Conservation (phyloP, 2,329 filamentous ascomycete species). For the Colletotrichum cuscutae region DNA sequence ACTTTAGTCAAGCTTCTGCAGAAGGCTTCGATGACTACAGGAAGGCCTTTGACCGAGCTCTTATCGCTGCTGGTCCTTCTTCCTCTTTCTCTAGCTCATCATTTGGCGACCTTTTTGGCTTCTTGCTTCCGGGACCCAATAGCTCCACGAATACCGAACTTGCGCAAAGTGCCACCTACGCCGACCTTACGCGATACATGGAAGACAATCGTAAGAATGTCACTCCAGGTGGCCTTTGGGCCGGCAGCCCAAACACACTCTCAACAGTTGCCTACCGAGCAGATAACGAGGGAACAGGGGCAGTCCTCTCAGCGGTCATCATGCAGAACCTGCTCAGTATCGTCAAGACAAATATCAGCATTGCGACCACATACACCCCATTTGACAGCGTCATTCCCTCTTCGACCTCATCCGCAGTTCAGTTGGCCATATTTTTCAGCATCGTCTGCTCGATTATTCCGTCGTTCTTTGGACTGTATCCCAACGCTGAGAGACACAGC, state of each 20-base stretch:
- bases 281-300: slow-evolving; percentile 57
- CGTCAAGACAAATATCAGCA: slow-evolving; percentile 73
- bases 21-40: slow-evolving; percentile 52
- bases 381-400: slow-evolving; percentile 78
- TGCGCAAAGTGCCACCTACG: slow-evolving; percentile 53
- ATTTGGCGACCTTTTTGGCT: slow-evolving; percentile 29
- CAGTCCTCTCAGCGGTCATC: slow-evolving; percentile 66
- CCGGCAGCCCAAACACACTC: slow-evolving; percentile 68
- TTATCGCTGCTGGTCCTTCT: slow-evolving; percentile 40
- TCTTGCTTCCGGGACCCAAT: not conserved
- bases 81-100: slow-evolving; percentile 30
- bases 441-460: slow-evolving; percentile 83
- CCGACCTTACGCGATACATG: slow-evolving; percentile 76
- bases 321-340: slow-evolving; percentile 74
- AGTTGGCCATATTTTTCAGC: slow-evolving; percentile 86
- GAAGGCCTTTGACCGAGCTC: slow-evolving; percentile 36
- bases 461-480: slow-evolving; percentile 88
- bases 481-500: slow-evolving; percentile 80
- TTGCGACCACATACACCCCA: slow-evolving; percentile 76
- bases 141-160: slow-evolving; percentile 16
- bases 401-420: slow-evolving; percentile 74
- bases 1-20: slow-evolving; percentile 54
- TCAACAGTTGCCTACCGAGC: slow-evolving; percentile 79
- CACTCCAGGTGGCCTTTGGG: slow-evolving; percentile 81
- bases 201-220: slow-evolving; percentile 71